A percentile compares a stretch with the other conserved stretches of the same genome.
These are phyloP conservation scores for Eryngium alpinum DNA, from an alignment of 140 eudicot genomes.

Conservation along the genomic window DNA sequence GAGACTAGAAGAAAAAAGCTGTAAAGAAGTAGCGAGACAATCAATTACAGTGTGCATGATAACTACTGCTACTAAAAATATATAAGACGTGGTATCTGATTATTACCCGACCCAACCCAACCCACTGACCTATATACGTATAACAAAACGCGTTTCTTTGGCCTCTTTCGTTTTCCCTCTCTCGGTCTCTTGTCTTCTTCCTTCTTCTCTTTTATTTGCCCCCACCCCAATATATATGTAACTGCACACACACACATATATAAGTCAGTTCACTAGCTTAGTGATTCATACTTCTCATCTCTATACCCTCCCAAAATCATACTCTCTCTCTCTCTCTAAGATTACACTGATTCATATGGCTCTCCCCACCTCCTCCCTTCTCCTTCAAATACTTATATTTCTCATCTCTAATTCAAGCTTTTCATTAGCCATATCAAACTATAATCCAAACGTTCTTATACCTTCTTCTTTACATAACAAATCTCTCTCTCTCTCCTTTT, in stretches of 20 bases:
- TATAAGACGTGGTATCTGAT: background rate
- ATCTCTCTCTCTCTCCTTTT: slow-evolving; percentile 38
- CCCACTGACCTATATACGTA: background rate
- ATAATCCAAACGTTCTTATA: slow-evolving; percentile 12
- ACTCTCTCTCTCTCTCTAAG: slow-evolving; percentile 6
- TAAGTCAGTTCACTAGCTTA: background rate
- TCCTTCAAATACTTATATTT: slow-evolving; percentile 21
- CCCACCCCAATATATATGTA: slow-evolving; percentile 12
- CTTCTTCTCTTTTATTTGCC: slow-evolving; percentile 15
- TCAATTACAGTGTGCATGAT: slow-evolving; percentile 5
- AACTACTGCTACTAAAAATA: background rate
- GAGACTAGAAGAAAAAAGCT: background rate
- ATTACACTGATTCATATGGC: slow-evolving; percentile 31
- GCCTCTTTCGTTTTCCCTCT: slow-evolving; percentile 17
- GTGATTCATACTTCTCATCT: background rate
- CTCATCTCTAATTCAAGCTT: slow-evolving; percentile 9
- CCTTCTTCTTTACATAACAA: background rate
- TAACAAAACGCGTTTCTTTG: slow-evolving; percentile 52
- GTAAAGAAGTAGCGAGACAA: slow-evolving; percentile 3
- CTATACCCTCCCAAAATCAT: slow-evolving; percentile 13
- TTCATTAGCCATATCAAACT: slow-evolving; percentile 17
- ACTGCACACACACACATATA: background rate
- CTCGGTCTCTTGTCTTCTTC: slow-evolving; percentile 30
- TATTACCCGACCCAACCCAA: background rate
- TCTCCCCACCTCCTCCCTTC: background rate